Conservation (phyloP, 2,329 filamentous ascomycete species). For the Mariannaea elegans region DNA sequence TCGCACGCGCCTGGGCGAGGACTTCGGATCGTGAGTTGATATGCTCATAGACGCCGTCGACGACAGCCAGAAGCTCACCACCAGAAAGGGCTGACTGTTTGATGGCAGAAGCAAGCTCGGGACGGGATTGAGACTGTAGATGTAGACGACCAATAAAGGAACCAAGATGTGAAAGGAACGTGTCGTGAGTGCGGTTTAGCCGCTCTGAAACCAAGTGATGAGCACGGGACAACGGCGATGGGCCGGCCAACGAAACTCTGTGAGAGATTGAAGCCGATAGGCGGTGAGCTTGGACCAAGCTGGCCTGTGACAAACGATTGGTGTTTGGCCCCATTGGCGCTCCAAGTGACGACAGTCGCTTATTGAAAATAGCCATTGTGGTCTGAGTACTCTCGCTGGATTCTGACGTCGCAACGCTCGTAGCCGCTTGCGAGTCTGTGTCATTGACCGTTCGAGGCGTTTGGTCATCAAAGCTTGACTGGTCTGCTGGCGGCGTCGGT, state of each 20-base stretch:
- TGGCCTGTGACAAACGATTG: slow-evolving; percentile 49
- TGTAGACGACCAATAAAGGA: slow-evolving; percentile 92
- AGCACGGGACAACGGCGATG: slow-evolving; percentile 68
- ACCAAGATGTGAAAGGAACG: slow-evolving; percentile 87
- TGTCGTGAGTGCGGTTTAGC: slow-evolving; percentile 82
- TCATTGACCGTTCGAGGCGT: slow-evolving; percentile 44
- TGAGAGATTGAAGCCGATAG: slow-evolving; percentile 70
- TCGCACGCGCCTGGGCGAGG: slow-evolving; percentile 73
- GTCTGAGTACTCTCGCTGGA: slow-evolving; percentile 49
- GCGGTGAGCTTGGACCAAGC: slow-evolving; percentile 52
- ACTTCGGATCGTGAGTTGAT: slow-evolving; percentile 73
- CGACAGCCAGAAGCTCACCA: slow-evolving; percentile 78
- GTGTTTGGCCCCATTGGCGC: slow-evolving; percentile 43
- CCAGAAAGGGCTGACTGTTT: slow-evolving; percentile 86
- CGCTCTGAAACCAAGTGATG: slow-evolving; percentile 85
- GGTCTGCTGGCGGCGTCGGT: slow-evolving; percentile 71
- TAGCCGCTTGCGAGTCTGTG: slow-evolving; percentile 52
- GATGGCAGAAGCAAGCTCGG: slow-evolving; percentile 83
- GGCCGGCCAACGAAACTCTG: slow-evolving; percentile 78
- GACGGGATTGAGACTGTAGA: slow-evolving; percentile 88
- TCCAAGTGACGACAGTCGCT: slow-evolving; percentile 58
- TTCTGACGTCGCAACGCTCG: slow-evolving; percentile 47
- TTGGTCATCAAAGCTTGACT: slow-evolving; percentile 57
- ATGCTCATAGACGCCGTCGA: slow-evolving; percentile 84
- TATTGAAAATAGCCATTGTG: slow-evolving; percentile 49